phyloP scores from a whole-genome alignment of 768 basidiomycete genomes.

The Pisolithus marmoratus region DNA sequence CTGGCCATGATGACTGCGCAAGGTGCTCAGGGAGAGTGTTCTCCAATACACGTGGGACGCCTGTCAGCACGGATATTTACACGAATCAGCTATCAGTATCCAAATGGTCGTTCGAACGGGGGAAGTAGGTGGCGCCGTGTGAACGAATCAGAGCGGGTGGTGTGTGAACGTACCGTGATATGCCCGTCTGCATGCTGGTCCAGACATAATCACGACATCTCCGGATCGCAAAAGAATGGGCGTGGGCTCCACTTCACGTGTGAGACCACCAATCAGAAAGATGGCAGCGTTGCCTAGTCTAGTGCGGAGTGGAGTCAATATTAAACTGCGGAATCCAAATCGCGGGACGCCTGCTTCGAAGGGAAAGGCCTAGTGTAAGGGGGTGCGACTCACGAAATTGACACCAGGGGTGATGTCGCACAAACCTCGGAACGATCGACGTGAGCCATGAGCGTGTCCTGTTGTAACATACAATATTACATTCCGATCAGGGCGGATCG shows the following conservation, averaged over 20 bases:
- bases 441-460: slow-evolving; percentile 94
- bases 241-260: slow-evolving; percentile 69
- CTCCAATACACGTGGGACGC: slow-evolving; percentile 85
- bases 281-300: slow-evolving; percentile 87
- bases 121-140: background rate
- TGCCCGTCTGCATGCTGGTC: slow-evolving; percentile 75
- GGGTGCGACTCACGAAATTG: slow-evolving; percentile 70
- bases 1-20: background rate
- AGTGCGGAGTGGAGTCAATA: background rate
- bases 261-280: slow-evolving; percentile 83
- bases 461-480: background rate
- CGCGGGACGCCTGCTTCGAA: background rate
- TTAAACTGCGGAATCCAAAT: background rate
- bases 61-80: slow-evolving; percentile 29
- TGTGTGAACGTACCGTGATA: slow-evolving; percentile 73
- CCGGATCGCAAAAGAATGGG: slow-evolving; percentile 87
- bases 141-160: background rate
- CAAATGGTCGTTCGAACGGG: too few species aligned
- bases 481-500: background rate
- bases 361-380: background rate
- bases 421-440: slow-evolving; percentile 97
- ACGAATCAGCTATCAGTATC: too few species aligned
- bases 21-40: slow-evolving; percentile 68
- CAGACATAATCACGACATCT: slow-evolving; percentile 91
- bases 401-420: slow-evolving; percentile 86